Percentiles rank a stretch among this genome's conserved stretches.
phyloP scores from a whole-genome alignment of 352 stramenopile genomes.

The Phytophthora capsici region DNA sequence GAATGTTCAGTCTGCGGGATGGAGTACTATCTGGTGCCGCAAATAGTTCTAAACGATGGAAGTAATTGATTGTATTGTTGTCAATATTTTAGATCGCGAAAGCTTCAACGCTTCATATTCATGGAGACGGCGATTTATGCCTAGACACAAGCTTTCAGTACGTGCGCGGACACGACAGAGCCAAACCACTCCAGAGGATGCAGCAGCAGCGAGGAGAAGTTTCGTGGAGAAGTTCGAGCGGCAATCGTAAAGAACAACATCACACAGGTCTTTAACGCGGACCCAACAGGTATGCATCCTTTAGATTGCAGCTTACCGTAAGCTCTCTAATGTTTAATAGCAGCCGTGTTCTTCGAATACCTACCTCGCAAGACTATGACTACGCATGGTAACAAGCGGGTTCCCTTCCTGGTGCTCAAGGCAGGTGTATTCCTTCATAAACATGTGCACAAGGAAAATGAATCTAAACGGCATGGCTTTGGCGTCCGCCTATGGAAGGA shows the following conservation, averaged over 20 bases:
- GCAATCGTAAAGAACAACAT: background rate
- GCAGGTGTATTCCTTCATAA: background rate
- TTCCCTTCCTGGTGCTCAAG: background rate
- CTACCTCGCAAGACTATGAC: background rate
- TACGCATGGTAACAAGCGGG: background rate
- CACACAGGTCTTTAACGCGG: too few relatives aligned
- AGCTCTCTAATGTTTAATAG: background rate
- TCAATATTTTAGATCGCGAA: too few relatives aligned
- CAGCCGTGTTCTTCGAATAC: background rate
- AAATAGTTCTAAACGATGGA: too few relatives aligned
- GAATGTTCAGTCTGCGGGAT: too few relatives aligned
- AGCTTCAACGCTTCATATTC: constrained; percentile 2
- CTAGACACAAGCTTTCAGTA: constrained; percentile 10
- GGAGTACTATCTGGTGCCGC: too few relatives aligned
- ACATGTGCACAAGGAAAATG: background rate
- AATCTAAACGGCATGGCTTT: background rate
- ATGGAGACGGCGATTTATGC: background rate
- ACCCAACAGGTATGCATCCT: background rate
- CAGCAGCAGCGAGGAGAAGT: background rate
- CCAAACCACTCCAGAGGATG: background rate
- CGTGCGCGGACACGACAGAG: constrained; percentile 3
- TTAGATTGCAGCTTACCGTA: background rate
- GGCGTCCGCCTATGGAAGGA: background rate
- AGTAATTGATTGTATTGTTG: too few relatives aligned
- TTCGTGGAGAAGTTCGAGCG: background rate